These are phyloP conservation scores for Coriolopsis trogii DNA, from an alignment of 1,284 basidiomycete species.

Conservation along the genomic window DNA sequence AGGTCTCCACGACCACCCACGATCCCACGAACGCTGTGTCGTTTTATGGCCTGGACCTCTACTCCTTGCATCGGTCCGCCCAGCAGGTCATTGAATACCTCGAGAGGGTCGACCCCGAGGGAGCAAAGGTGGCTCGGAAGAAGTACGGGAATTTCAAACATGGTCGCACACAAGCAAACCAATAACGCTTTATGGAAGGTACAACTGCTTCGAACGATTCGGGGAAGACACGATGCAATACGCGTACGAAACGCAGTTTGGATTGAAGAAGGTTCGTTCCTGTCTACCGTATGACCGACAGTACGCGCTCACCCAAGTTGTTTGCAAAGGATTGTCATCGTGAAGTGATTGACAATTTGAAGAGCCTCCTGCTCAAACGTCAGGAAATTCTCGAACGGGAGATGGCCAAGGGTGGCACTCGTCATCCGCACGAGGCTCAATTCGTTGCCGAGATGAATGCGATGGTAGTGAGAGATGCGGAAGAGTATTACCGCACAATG, in stretches of 20 bases:
- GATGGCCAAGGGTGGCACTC: constrained; percentile 4
- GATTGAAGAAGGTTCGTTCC: constrained; percentile 25
- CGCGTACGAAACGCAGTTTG: constrained; percentile 31
- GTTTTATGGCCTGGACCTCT: constrained; percentile 35
- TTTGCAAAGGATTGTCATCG: constrained; percentile 27
- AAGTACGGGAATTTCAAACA: constrained; percentile 14
- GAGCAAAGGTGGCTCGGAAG: constrained; percentile 30
- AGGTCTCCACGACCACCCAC: constrained; percentile 16
- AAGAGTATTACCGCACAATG: constrained; percentile 36
- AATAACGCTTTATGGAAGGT: constrained; percentile 18
- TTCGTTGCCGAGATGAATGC: constrained; percentile 37
- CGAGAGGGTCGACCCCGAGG: constrained; percentile 30
- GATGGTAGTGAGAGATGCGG: constrained; percentile 31
- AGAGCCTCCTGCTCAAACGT: constrained; percentile 25
- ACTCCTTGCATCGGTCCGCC: constrained; percentile 31
- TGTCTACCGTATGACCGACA: not conserved
- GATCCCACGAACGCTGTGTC: constrained; percentile 27
- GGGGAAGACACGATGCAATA: constrained; percentile 33
- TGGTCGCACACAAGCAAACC: not conserved
- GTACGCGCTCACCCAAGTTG: not conserved
- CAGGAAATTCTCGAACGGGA: constrained; percentile 27
- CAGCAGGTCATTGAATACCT: constrained; percentile 32
- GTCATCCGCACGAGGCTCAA: constrained; percentile 29
- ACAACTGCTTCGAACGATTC: constrained; percentile 34
- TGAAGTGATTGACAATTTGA: constrained; percentile 31